These are phyloP conservation scores for Aspergillus incahuasiensis DNA, from an alignment of 495 filamentous ascomycete species.

Conservation along the genomic window DNA sequence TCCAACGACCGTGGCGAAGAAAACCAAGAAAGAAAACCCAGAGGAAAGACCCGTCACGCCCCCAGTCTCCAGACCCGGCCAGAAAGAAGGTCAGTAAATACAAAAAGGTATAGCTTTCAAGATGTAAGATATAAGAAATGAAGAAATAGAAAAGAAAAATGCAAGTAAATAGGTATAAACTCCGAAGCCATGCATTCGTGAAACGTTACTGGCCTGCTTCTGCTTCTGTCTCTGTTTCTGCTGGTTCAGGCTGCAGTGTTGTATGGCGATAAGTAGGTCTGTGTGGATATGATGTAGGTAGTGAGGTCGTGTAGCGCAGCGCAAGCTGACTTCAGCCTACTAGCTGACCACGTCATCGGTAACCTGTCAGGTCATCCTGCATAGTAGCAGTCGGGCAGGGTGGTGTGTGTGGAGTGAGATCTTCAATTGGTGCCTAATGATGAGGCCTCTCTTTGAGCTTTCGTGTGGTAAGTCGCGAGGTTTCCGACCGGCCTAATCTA, in stretches of 20 bases:
- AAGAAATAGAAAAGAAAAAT: conserved; percentile 10
- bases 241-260: conserved; percentile 11
- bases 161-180: conserved; percentile 22
- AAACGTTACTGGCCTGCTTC: conserved; percentile 25
- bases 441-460: not conserved
- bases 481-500: conserved; percentile 55
- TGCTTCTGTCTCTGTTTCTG: not conserved
- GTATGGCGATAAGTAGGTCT: conserved; percentile 8
- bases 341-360: not conserved
- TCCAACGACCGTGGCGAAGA: not conserved
- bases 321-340: not conserved
- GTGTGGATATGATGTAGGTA: not conserved
- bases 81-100: conserved; percentile 16
- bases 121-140: conserved; percentile 7
- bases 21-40: conserved; percentile 9
- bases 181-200: conserved; percentile 44
- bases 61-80: conserved; percentile 13
- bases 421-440: not conserved
- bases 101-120: conserved; percentile 16
- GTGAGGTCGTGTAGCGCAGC: not conserved
- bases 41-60: conserved; percentile 20
- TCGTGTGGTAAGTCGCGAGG: not conserved
- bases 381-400: not conserved
- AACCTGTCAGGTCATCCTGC: not conserved
- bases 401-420: not conserved